phyloP scores from a whole-genome alignment of 2,329 filamentous ascomycete species.

The Lachnellula arida region DNA sequence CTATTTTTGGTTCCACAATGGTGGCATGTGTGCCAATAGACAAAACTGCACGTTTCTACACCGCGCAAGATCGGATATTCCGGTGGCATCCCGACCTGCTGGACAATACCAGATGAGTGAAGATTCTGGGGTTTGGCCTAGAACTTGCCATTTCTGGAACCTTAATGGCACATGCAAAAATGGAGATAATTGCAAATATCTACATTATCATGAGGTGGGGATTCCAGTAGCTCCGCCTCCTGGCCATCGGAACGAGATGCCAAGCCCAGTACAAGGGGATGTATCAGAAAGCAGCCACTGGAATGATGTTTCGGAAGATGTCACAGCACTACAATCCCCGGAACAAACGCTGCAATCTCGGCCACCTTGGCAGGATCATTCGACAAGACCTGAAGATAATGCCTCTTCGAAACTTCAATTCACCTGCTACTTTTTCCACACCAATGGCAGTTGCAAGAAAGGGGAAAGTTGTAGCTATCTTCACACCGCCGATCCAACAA shows the following conservation, averaged over 20 bases:
- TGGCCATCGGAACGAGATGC: neutral
- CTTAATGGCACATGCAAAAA: conserved; percentile 2
- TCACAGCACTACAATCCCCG: neutral
- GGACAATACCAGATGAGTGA: neutral
- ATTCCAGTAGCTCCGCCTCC: conserved; percentile 3
- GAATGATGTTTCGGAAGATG: neutral
- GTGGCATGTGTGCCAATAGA: neutral
- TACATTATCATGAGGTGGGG: conserved; percentile 7
- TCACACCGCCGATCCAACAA: neutral
- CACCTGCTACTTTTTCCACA: neutral
- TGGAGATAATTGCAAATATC: conserved; percentile 10
- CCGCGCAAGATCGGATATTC: neutral
- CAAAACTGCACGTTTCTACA: neutral
- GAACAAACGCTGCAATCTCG: neutral
- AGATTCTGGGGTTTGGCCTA: neutral
- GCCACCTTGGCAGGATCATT: neutral
- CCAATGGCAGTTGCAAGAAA: neutral
- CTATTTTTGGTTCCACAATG: conserved; percentile 11
- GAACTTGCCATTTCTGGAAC: neutral
- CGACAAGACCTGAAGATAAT: neutral
- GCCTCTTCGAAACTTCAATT: neutral
- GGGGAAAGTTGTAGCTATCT: neutral
- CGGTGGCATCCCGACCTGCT: neutral
- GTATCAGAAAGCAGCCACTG: neutral
- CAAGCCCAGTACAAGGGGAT: neutral